phyloP scores from a whole-genome alignment of 164 flowering plant genomes.

The Amborella trichopoda region DNA sequence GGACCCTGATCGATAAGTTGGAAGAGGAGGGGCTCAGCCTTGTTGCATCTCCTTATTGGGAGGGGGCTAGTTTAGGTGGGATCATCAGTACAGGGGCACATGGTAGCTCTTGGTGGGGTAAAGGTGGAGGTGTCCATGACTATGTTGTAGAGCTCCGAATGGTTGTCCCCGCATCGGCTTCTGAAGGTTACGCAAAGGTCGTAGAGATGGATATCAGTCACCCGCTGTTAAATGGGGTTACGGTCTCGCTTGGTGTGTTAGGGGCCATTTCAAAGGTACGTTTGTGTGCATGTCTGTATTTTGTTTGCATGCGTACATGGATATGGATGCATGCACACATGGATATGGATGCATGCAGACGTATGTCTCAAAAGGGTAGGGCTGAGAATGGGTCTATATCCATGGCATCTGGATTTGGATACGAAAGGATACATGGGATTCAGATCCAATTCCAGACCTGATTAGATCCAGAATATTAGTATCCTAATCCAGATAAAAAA shows the following conservation, averaged over 20 bases:
- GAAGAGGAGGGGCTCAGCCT: conserved; percentile 55
- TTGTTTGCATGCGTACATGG: no score
- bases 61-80: conserved; percentile 85
- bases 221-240: conserved; percentile 46
- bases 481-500: no score
- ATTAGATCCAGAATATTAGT: no score
- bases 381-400: background rate
- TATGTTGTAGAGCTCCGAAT: conserved; percentile 57
- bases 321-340: no score
- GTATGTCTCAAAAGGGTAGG: background rate
- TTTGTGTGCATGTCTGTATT: no score
- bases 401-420: no score
- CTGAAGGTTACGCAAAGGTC: conserved; percentile 50
- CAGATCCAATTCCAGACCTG: no score
- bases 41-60: conserved; percentile 86
- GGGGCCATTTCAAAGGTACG: conserved; percentile 84
- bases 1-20: conserved; percentile 47
- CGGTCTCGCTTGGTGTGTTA: conserved; percentile 55
- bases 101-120: conserved; percentile 92
- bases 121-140: conserved; percentile 74
- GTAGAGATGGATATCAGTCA: conserved; percentile 22
- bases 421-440: no score
- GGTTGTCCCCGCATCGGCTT: conserved; percentile 43
- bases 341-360: background rate
- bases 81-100: conserved; percentile 66